A percentile compares a stretch with the other conserved stretches of the same genome.
phyloP scores from a whole-genome alignment of 257 asterid genomes.

The Petrea volubilis region DNA sequence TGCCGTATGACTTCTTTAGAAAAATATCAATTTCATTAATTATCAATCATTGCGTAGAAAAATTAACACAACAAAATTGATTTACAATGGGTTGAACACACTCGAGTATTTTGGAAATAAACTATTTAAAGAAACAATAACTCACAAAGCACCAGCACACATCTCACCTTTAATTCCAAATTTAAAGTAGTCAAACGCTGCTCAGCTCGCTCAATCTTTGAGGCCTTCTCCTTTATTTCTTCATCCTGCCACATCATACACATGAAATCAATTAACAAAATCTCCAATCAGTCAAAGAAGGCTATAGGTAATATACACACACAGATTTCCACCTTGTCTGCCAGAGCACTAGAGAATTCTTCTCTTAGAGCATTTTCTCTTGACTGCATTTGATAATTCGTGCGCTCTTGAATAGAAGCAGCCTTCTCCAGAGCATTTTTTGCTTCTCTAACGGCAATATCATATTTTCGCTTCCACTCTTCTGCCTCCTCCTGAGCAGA shows the following conservation, averaged over 20 bases:
- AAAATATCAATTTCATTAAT: not conserved
- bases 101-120: not conserved
- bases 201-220: conserved; percentile 82
- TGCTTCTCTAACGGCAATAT: conserved; percentile 78
- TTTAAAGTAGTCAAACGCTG: conserved; percentile 78
- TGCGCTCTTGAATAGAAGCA: conserved; percentile 83
- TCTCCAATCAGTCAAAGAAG: not conserved
- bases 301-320: not conserved
- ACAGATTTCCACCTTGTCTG: conserved; percentile 64
- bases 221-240: conserved; percentile 68
- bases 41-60: not conserved
- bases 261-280: conserved; percentile 20
- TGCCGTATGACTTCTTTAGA: not conserved
- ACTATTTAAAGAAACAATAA: not conserved
- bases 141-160: not conserved
- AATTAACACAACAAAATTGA: not conserved
- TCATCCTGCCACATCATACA: conserved; percentile 61
- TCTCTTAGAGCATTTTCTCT: conserved; percentile 82
- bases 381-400: conserved; percentile 71
- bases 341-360: conserved; percentile 63
- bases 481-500: conserved; percentile 95
- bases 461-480: conserved; percentile 96
- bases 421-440: conserved; percentile 93
- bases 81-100: not conserved
- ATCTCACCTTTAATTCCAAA: conserved; percentile 78